Conservation (phyloP, 2,329 filamentous ascomycete species). For the Xylaria sp. region DNA sequence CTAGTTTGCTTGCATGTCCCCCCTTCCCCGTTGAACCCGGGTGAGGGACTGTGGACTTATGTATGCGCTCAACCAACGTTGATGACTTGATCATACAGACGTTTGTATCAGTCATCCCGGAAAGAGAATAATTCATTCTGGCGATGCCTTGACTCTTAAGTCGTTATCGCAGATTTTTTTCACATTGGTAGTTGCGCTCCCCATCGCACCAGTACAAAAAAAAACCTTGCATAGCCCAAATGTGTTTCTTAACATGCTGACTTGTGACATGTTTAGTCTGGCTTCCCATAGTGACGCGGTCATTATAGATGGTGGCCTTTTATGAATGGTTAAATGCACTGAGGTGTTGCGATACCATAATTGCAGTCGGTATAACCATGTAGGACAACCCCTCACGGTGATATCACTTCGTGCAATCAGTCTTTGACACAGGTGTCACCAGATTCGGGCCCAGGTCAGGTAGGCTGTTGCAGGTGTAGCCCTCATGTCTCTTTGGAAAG, state of each 20-base stretch:
- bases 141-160: constrained; percentile 36
- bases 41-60: constrained; percentile 22
- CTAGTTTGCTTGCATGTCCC: constrained; percentile 20
- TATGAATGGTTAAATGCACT: background rate
- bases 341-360: too few relatives aligned
- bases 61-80: constrained; percentile 24
- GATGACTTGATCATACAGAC: constrained; percentile 23
- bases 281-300: background rate
- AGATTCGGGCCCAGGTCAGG: background rate
- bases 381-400: background rate
- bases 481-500: background rate
- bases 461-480: background rate
- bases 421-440: background rate
- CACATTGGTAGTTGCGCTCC: constrained; percentile 36
- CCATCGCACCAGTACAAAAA: constrained; percentile 33
- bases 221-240: background rate
- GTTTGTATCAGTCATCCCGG: constrained; percentile 33
- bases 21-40: constrained; percentile 12
- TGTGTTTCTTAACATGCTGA: background rate
- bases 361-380: background rate
- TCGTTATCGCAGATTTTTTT: constrained; percentile 33
- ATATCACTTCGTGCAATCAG: background rate
- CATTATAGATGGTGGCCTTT: too few relatives aligned
- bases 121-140: constrained; percentile 38
- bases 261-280: background rate